Evolutionary conservation across 345 rosid genomes (phyloP).

Genomic region (Durio zibethinus): DNA sequence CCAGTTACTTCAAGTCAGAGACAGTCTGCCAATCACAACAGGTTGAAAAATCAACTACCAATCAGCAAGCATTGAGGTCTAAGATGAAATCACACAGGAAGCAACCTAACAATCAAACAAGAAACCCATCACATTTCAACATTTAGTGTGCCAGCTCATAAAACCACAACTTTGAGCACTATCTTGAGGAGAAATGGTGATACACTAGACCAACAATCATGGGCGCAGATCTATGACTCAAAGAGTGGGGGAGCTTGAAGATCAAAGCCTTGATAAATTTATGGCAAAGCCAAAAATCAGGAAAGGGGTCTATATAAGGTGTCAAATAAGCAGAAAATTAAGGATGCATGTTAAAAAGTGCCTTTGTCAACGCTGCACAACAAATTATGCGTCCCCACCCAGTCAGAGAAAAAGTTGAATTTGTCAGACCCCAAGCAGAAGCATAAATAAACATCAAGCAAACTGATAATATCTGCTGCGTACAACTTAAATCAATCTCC

Average conservation of each 20-base stretch:
- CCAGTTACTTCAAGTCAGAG: neutral
- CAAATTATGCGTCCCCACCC: neutral
- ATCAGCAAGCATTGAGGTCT: neutral
- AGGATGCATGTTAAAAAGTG: neutral
- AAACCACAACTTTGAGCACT: neutral
- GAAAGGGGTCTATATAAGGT: neutral
- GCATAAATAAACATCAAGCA: neutral
- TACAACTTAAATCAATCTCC: constrained; percentile 1
- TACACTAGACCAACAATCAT: neutral
- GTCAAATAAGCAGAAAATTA: neutral
- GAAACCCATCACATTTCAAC: constrained; percentile 3
- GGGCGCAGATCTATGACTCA: neutral
- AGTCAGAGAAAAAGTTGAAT: neutral
- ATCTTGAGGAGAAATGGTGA: neutral
- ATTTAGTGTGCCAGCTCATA: constrained; percentile 6
- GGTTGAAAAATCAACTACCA: neutral
- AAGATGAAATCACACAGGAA: neutral
- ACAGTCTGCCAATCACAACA: neutral
- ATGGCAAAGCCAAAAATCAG: neutral
- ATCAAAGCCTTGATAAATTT: neutral
- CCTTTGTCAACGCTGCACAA: neutral
- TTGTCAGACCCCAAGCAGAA: neutral
- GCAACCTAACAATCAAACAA: neutral
- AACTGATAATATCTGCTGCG: constrained; percentile 1
- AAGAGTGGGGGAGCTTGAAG: neutral